Evolutionary conservation across 2,329 filamentous ascomycete genomes (phyloP).

Genomic region (Knufia fluminis): DNA sequence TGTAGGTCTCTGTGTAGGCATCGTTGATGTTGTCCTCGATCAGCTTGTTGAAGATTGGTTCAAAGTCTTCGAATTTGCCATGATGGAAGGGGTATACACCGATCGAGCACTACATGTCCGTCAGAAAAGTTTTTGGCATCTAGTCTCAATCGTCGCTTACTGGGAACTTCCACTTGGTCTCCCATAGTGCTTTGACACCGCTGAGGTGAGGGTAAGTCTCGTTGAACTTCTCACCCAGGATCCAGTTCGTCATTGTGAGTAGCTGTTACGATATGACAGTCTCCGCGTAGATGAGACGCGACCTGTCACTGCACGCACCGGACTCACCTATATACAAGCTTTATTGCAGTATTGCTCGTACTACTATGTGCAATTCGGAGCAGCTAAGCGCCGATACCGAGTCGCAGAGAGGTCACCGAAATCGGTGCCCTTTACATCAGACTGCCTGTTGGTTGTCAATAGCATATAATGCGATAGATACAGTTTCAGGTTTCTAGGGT

Average conservation of each 20-base stretch:
- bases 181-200: conserved; percentile 54
- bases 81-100: conserved; percentile 69
- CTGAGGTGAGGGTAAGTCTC: conserved; percentile 18
- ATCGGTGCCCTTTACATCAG: too few relatives aligned
- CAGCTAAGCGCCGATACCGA: too few relatives aligned
- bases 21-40: conserved; percentile 55
- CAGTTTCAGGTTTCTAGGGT: too few relatives aligned
- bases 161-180: conserved; percentile 64
- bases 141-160: not conserved
- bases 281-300: conserved; percentile 9
- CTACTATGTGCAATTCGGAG: too few relatives aligned
- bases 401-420: too few relatives aligned
- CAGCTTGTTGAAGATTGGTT: conserved; percentile 55
- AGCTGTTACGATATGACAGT: conserved; percentile 9
- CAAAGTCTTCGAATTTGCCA: conserved; percentile 57
- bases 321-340: too few relatives aligned
- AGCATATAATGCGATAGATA: too few relatives aligned
- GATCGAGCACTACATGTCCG: conserved; percentile 39
- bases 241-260: conserved; percentile 19
- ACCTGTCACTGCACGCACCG: too few relatives aligned
- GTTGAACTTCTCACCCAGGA: conserved; percentile 20
- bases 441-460: too few relatives aligned
- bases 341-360: too few relatives aligned
- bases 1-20: conserved; percentile 57
- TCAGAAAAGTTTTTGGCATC: too few relatives aligned